Evolutionary conservation across 2,329 filamentous ascomycete genomes (phyloP).

Genomic region (Fusarium coicis): DNA sequence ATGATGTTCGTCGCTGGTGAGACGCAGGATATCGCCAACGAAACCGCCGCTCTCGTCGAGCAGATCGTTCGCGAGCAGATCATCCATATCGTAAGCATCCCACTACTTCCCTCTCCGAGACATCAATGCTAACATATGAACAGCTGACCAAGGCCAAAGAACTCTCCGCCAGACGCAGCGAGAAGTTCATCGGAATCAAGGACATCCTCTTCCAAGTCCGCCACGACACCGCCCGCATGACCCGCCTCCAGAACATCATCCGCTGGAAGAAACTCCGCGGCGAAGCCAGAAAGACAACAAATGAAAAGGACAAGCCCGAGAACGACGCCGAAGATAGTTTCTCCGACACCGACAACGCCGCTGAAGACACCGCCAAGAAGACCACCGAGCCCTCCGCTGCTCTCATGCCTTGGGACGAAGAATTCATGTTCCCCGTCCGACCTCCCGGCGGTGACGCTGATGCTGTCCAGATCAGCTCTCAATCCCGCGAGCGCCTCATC

Average conservation of each 20-base stretch:
- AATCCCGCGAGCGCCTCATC: conserved; percentile 88
- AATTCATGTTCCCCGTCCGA: conserved; percentile 86
- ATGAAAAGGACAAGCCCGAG: conserved; percentile 78
- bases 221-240: conserved; percentile 94
- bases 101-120: rapidly evolving
- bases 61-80: conserved; percentile 96
- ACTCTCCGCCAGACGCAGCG: conserved; percentile 88
- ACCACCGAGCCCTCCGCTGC: conserved; percentile 86
- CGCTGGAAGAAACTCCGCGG: conserved; percentile 98
- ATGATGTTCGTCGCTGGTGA: conserved; percentile 38
- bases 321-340: conserved; percentile 78
- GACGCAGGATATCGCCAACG: conserved; percentile 62
- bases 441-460: conserved; percentile 74
- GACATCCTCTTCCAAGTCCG: conserved; percentile 96
- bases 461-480: conserved; percentile 69
- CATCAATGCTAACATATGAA: not conserved
- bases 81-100: conserved; percentile 77
- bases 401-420: conserved; percentile 91
- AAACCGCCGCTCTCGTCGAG: conserved; percentile 94
- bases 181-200: conserved; percentile 86
- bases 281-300: conserved; percentile 65
- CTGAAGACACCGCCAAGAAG: conserved; percentile 69
- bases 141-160: conserved; percentile 86
- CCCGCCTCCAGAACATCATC: conserved; percentile 89
- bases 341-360: conserved; percentile 63